Conservation (phyloP, 768 basidiomycete species). For the Omphalotus guepiniiformis region DNA sequence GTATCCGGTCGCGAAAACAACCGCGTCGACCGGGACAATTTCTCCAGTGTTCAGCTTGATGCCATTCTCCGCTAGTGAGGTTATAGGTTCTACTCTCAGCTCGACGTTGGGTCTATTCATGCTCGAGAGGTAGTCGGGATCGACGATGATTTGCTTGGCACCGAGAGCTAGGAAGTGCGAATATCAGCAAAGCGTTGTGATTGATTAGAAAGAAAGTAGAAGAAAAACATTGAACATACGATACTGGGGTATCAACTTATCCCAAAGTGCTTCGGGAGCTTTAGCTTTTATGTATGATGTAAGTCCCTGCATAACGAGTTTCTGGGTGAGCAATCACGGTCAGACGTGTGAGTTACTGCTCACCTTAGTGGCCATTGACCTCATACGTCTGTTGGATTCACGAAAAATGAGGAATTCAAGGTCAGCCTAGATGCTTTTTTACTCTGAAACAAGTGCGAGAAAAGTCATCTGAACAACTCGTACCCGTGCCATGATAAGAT, state of each 20-base stretch:
- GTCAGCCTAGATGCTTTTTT: constrained; percentile 28
- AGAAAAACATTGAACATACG: constrained; percentile 31
- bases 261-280: constrained; percentile 45
- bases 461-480: constrained; percentile 5
- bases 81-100: constrained; percentile 41
- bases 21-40: constrained; percentile 48
- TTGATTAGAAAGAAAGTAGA: neutral
- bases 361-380: constrained; percentile 28
- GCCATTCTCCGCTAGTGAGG: constrained; percentile 45
- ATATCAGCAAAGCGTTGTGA: too few relatives aligned
- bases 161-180: constrained; percentile 39
- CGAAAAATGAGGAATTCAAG: constrained; percentile 32
- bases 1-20: constrained; percentile 56
- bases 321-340: constrained; percentile 6
- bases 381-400: constrained; percentile 31
- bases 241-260: constrained; percentile 48
- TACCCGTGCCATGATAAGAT: constrained; percentile 44
- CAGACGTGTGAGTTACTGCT: neutral
- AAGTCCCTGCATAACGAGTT: constrained; percentile 26
- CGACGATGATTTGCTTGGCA: constrained; percentile 60
- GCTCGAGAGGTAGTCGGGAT: constrained; percentile 53
- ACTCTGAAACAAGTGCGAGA: neutral
- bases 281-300: constrained; percentile 41
- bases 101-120: constrained; percentile 50
- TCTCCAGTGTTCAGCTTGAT: constrained; percentile 46